These are phyloP conservation scores for Bertia moriformis DNA, from an alignment of 2,329 filamentous ascomycete genomes.

Conservation along the genomic window DNA sequence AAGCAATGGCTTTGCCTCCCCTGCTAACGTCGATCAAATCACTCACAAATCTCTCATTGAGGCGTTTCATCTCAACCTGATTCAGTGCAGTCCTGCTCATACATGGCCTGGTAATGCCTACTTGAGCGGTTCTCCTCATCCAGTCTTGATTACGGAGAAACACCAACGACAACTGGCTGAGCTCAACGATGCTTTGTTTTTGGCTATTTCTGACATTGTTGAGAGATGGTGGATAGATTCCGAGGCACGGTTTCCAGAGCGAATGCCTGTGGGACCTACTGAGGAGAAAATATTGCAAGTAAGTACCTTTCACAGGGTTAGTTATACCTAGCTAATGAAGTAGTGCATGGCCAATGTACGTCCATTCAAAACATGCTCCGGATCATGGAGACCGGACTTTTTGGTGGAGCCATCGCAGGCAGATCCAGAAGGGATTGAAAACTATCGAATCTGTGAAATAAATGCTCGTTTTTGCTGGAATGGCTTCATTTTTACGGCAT, in stretches of 20 bases:
- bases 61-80: not conserved
- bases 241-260: constrained; percentile 7
- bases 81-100: not conserved
- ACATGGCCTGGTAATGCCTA: not conserved
- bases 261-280: constrained; percentile 11
- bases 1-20: not conserved
- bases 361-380: constrained; percentile 4
- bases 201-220: constrained; percentile 12
- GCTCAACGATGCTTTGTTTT: constrained; percentile 8
- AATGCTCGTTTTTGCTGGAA: constrained; percentile 6
- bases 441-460: constrained; percentile 8
- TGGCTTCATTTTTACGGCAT: constrained; percentile 2
- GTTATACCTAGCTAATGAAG: too few relatives aligned
- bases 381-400: constrained; percentile 8
- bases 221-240: constrained; percentile 12
- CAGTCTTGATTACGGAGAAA: not conserved
- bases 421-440: constrained; percentile 1
- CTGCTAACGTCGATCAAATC: not conserved
- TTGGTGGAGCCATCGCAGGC: constrained; percentile 3
- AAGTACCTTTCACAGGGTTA: too few relatives aligned
- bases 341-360: too few relatives aligned
- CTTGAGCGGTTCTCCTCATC: not conserved
- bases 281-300: constrained; percentile 11
- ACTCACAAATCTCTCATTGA: not conserved
- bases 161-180: constrained; percentile 4